Conservation (phyloP, 225 moss, liverwort and hornwort species). For the Marchantia polymorpha region DNA sequence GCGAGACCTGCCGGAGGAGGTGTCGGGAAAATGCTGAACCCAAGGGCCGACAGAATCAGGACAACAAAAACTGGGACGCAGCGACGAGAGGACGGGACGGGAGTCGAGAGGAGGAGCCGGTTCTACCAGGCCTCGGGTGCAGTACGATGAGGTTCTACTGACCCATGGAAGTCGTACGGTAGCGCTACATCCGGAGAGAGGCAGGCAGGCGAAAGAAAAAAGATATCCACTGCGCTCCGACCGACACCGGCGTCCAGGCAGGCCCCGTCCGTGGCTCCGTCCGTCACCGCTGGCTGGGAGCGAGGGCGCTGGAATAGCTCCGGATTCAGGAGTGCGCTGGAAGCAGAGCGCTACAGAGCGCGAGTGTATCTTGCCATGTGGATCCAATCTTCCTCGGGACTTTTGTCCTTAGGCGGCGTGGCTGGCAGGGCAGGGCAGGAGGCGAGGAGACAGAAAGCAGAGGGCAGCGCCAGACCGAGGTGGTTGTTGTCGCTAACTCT, state of each 20-base stretch:
- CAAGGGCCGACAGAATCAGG: conserved; percentile 5
- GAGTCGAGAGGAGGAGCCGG: too few species aligned
- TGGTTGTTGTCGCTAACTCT: neutral
- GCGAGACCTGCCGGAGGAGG: neutral
- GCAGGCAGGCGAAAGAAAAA: neutral
- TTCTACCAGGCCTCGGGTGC: too few species aligned
- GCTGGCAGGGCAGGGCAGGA: neutral
- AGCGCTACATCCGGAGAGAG: neutral
- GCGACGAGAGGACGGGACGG: too few species aligned
- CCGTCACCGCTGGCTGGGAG: neutral
- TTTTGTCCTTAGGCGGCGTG: conserved; percentile 11
- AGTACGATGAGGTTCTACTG: too few species aligned
- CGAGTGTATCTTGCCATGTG: conserved; percentile 10
- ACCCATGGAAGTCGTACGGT: too few species aligned
- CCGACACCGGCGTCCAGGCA: neutral
- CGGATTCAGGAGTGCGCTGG: neutral
- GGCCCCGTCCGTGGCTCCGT: neutral
- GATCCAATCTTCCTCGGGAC: neutral
- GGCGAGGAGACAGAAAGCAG: neutral
- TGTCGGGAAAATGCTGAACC: neutral
- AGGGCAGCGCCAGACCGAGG: neutral
- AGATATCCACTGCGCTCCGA: neutral
- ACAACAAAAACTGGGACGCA: neutral
- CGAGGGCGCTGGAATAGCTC: neutral
- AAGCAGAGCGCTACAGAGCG: neutral